A percentile compares a stretch with the other conserved stretches of the same genome.
phyloP scores from a whole-genome alignment of 352 stramenopile genomes.

The Phytopythium helicoides region DNA sequence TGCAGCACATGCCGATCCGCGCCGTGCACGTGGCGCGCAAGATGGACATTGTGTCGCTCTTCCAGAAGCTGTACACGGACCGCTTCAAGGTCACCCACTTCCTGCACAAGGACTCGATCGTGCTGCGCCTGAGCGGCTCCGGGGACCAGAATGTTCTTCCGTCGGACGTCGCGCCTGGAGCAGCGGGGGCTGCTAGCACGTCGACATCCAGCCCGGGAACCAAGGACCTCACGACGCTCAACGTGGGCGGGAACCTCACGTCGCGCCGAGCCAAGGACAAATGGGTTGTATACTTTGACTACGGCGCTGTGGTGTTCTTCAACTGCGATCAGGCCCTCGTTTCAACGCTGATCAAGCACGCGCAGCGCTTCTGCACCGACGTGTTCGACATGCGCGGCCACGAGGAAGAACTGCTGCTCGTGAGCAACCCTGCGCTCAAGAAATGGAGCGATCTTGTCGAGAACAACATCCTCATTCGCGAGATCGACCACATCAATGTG shows the following conservation, averaged over 20 bases:
- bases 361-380: slow-evolving; percentile 71
- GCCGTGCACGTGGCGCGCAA: slow-evolving; percentile 81
- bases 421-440: slow-evolving; percentile 61
- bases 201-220: slow-evolving; percentile 8
- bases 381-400: slow-evolving; percentile 78
- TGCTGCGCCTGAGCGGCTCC: slow-evolving; percentile 48
- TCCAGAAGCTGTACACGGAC: slow-evolving; percentile 87
- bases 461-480: slow-evolving; percentile 78
- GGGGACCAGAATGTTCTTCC: slow-evolving; percentile 30
- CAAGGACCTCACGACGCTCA: slow-evolving; percentile 46
- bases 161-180: slow-evolving; percentile 35
- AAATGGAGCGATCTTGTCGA: slow-evolving; percentile 83
- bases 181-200: slow-evolving; percentile 9
- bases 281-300: slow-evolving; percentile 93
- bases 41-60: slow-evolving; percentile 85
- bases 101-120: slow-evolving; percentile 81
- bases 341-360: slow-evolving; percentile 71
- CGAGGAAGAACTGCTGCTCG: slow-evolving; percentile 75
- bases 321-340: slow-evolving; percentile 84
- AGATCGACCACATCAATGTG: slow-evolving; percentile 84
- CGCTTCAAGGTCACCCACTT: slow-evolving; percentile 81
- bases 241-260: slow-evolving; percentile 49
- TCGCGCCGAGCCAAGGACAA: slow-evolving; percentile 86
- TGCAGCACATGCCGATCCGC: slow-evolving; percentile 82
- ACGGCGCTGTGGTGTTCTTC: slow-evolving; percentile 92